Evolutionary conservation across 495 filamentous ascomycete species (phyloP).

Genomic region (Aspergillus kassunensis): DNA sequence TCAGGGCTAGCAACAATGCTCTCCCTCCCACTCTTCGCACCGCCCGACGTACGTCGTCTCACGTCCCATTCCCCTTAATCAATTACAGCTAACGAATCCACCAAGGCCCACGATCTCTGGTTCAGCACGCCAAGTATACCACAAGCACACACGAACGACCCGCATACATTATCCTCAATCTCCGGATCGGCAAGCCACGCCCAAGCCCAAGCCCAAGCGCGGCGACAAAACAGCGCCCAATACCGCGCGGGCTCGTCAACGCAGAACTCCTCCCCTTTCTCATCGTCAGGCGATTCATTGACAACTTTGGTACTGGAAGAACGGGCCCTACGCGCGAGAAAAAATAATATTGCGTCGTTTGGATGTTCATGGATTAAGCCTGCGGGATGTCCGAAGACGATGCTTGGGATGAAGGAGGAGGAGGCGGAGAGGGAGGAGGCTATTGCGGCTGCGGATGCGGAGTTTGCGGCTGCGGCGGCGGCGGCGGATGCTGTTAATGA

Average conservation of each 20-base stretch:
- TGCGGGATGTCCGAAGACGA: constrained; percentile 69
- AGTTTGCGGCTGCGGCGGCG: constrained; percentile 59
- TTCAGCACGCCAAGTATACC: constrained; percentile 48
- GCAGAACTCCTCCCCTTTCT: neutral
- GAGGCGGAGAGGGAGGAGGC: constrained; percentile 74
- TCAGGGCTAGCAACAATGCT: constrained; percentile 47
- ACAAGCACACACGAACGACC: constrained; percentile 12
- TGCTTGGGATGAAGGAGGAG: constrained; percentile 74
- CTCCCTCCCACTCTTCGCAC: constrained; percentile 67
- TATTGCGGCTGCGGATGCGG: constrained; percentile 63
- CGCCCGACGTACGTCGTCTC: constrained; percentile 67
- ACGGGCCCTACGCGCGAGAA: constrained; percentile 59
- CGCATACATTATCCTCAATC: constrained; percentile 16
- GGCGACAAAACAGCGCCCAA: constrained; percentile 1
- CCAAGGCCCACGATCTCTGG: constrained; percentile 67
- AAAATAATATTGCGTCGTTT: constrained; percentile 67
- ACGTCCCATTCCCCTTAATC: no score
- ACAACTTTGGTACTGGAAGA: constrained; percentile 66
- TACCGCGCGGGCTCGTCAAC: neutral
- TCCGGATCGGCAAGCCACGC: constrained; percentile 13
- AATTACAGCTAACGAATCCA: constrained; percentile 5
- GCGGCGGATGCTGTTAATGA: constrained; percentile 44
- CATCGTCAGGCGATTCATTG: constrained; percentile 33
- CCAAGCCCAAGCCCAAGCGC: neutral
- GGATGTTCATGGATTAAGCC: constrained; percentile 77